Conservation (phyloP, 1,284 basidiomycete species). For the Ceratobasidium sp. region DNA sequence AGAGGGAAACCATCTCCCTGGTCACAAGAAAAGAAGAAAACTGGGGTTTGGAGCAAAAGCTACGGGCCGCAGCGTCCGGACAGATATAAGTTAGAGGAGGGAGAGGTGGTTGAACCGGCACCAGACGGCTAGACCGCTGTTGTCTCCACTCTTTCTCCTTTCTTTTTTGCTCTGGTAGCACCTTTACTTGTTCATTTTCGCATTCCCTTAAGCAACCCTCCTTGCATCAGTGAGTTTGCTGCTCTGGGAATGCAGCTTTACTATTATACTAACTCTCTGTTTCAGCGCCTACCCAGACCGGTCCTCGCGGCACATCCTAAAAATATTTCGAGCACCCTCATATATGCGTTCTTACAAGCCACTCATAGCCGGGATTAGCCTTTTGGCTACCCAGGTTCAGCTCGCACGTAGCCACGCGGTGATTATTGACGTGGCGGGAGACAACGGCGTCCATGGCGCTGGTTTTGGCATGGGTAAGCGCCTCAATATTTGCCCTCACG, state of each 20-base stretch:
- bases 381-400: slow-evolving; percentile 18
- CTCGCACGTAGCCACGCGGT: slow-evolving; percentile 36
- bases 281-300: slow-evolving; percentile 21
- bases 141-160: neutral
- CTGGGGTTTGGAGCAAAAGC: neutral
- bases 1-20: slow-evolving; percentile 25
- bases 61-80: slow-evolving; percentile 12
- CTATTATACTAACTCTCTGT: neutral
- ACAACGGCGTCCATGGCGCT: slow-evolving; percentile 25
- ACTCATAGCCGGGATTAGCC: slow-evolving; percentile 18
- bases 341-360: slow-evolving; percentile 20
- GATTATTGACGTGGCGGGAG: slow-evolving; percentile 23
- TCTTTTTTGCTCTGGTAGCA: slow-evolving; percentile 37
- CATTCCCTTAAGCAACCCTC: neutral
- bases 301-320: neutral
- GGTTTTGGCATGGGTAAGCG: slow-evolving; percentile 36
- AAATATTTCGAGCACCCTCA: neutral
- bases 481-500: neutral
- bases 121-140: slow-evolving; percentile 41
- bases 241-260: neutral
- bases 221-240: slow-evolving; percentile 7
- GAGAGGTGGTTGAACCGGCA: neutral
- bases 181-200: slow-evolving; percentile 10
- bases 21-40: slow-evolving; percentile 2
- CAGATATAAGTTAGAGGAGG: slow-evolving; percentile 8